Percentiles rank a stretch among this genome's conserved stretches.
Evolutionary conservation across 106 monocot genomes (phyloP).

Genomic region (Dactylorhiza incarnata): DNA sequence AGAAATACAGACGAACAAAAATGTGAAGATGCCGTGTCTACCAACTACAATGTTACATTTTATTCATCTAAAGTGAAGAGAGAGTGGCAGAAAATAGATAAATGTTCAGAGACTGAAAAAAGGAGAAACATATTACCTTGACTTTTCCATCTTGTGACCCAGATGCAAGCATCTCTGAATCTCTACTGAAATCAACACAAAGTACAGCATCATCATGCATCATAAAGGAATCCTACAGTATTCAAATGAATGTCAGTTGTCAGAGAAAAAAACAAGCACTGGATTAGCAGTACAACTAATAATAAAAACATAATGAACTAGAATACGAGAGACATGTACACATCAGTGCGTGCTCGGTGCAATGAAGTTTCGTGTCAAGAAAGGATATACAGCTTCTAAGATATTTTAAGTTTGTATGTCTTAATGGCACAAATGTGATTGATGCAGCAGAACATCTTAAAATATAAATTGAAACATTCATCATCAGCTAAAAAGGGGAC

Average conservation of each 20-base stretch:
- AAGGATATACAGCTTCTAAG: too few species aligned
- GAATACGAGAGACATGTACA: background rate
- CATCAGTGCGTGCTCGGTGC: background rate
- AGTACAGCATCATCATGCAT: constrained; percentile 96
- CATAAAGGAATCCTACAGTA: constrained; percentile 89
- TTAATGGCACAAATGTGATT: background rate
- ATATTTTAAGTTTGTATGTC: background rate
- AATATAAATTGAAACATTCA: background rate
- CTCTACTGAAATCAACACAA: constrained; percentile 93
- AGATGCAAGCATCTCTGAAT: constrained; percentile 95
- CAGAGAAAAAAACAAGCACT: background rate
- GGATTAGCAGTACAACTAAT: background rate
- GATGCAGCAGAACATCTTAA: background rate
- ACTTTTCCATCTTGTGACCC: constrained; percentile 98
- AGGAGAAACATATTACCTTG: constrained; percentile 45
- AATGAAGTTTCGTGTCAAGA: background rate
- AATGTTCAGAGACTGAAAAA: background rate
- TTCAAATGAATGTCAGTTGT: background rate
- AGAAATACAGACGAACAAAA: background rate
- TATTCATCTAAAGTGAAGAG: background rate
- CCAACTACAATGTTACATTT: background rate
- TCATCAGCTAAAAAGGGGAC: background rate
- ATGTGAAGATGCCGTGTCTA: background rate
- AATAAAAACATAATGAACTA: background rate
- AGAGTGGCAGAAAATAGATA: background rate